Percentiles rank a stretch among this genome's conserved stretches.
Conservation (phyloP, 345 rosid species). For the Laguncularia racemosa region DNA sequence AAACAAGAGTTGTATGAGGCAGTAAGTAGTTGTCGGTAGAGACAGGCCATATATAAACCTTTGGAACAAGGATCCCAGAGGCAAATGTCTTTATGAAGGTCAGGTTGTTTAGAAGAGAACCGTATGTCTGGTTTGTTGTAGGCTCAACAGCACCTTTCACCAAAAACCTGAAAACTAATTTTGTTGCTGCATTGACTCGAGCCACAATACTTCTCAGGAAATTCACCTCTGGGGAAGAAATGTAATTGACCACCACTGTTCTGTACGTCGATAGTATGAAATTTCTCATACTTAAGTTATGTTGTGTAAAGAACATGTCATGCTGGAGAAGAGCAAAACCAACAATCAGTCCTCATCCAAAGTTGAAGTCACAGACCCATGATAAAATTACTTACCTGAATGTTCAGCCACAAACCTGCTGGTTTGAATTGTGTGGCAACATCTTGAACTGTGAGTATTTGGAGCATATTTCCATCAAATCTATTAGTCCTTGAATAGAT, state of each 20-base stretch:
- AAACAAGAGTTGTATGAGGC: constrained; percentile 49
- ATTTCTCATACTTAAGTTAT: constrained; percentile 64
- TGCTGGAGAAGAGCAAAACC: constrained; percentile 39
- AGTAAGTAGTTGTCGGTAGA: constrained; percentile 36
- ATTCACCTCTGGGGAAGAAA: constrained; percentile 82
- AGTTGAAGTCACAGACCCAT: not conserved
- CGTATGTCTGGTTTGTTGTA: constrained; percentile 73
- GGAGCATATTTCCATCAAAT: constrained; percentile 26
- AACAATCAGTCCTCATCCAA: not conserved
- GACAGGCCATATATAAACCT: constrained; percentile 70
- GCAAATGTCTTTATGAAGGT: constrained; percentile 83
- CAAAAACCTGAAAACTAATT: constrained; percentile 58
- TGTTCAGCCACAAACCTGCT: constrained; percentile 59
- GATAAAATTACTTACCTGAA: constrained; percentile 54
- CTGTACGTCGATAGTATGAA: constrained; percentile 41
- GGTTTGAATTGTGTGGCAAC: constrained; percentile 32
- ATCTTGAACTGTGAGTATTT: constrained; percentile 39
- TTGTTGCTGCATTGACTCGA: constrained; percentile 41
- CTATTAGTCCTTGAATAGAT: constrained; percentile 39
- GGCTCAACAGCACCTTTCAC: constrained; percentile 45
- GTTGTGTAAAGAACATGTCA: constrained; percentile 56
- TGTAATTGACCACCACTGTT: constrained; percentile 35
- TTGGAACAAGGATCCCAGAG: constrained; percentile 85
- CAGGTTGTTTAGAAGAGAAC: constrained; percentile 46
- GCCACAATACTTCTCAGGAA: constrained; percentile 53